phyloP scores from a whole-genome alignment of 306 rosid genomes.

The Lathyrus sativus region DNA sequence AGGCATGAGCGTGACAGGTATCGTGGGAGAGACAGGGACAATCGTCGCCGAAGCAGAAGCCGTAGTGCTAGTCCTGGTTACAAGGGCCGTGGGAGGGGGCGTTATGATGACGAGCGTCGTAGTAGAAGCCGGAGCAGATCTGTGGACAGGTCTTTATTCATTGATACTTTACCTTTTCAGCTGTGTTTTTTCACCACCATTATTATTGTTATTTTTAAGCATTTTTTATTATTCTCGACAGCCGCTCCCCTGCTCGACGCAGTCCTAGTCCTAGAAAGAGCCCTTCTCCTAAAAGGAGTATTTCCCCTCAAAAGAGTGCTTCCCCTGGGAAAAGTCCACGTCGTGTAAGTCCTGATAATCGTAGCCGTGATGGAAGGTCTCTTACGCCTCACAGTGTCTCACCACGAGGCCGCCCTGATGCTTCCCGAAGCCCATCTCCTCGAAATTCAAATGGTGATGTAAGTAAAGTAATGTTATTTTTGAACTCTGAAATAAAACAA shows the following conservation, averaged over 20 bases:
- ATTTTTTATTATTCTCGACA: slow-evolving; percentile 31
- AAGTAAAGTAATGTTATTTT: slow-evolving; percentile 52
- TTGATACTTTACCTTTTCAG: slow-evolving; percentile 11
- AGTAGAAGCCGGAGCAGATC: slow-evolving; percentile 70
- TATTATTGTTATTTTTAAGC: not conserved
- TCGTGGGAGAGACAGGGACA: slow-evolving; percentile 63
- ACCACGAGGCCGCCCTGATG: slow-evolving; percentile 51
- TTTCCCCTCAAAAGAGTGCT: slow-evolving; percentile 54
- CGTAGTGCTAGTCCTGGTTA: slow-evolving; percentile 71
- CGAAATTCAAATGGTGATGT: slow-evolving; percentile 64
- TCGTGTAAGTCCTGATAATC: slow-evolving; percentile 57
- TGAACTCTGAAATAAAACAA: not conserved
- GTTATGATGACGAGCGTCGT: slow-evolving; percentile 58
- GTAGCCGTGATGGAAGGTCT: slow-evolving; percentile 52
- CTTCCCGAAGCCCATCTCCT: slow-evolving; percentile 66
- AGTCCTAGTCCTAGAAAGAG: slow-evolving; percentile 66
- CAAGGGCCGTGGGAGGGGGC: slow-evolving; percentile 64
- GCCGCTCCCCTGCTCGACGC: slow-evolving; percentile 63
- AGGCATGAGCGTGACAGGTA: slow-evolving; percentile 64
- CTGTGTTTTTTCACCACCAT: not conserved
- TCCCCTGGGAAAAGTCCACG: slow-evolving; percentile 60
- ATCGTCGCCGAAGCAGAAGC: slow-evolving; percentile 69
- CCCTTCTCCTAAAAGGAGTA: slow-evolving; percentile 51
- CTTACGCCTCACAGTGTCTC: slow-evolving; percentile 64
- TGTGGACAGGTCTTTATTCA: slow-evolving; percentile 55